phyloP scores from a whole-genome alignment of 768 basidiomycete genomes.

The Mycena kentingensis region DNA sequence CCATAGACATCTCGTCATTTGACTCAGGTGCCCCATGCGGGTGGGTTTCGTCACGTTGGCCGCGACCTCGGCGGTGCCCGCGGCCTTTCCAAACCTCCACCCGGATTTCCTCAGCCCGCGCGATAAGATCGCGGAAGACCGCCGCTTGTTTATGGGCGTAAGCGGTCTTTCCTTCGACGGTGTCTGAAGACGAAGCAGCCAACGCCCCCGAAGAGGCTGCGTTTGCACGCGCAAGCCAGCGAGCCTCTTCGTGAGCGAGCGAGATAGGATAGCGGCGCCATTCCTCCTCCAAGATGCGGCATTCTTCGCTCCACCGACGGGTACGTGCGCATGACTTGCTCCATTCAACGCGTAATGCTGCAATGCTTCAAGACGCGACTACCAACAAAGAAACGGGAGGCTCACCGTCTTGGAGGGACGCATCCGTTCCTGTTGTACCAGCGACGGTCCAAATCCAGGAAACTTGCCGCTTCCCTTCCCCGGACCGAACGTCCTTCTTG shows the following conservation, averaged over 20 bases:
- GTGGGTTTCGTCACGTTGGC: no score
- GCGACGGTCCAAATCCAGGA: no score
- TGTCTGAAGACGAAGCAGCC: not conserved
- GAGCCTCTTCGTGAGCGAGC: not conserved
- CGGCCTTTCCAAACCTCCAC: not conserved
- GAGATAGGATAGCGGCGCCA: not conserved
- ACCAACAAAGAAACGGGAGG: not conserved
- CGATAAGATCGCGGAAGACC: not conserved
- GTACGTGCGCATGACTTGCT: constrained; percentile 3
- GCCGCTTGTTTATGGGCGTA: not conserved
- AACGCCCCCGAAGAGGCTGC: no score
- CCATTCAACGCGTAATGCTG: constrained; percentile 19
- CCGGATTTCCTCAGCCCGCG: not conserved
- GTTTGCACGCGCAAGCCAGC: not conserved
- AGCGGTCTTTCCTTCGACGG: not conserved
- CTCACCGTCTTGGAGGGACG: constrained; percentile 6
- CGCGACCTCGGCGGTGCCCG: not conserved
- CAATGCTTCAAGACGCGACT: no score
- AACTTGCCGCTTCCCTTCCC: no score
- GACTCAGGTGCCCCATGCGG: no score
- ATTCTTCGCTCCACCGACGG: constrained; percentile 15
- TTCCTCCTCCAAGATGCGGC: constrained; percentile 10
- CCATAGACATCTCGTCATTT: no score
- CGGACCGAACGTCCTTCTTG: no score
- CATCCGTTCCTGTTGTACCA: no score